Conservation (phyloP, 306 rosid species). For the Begonia loranthoides region DNA sequence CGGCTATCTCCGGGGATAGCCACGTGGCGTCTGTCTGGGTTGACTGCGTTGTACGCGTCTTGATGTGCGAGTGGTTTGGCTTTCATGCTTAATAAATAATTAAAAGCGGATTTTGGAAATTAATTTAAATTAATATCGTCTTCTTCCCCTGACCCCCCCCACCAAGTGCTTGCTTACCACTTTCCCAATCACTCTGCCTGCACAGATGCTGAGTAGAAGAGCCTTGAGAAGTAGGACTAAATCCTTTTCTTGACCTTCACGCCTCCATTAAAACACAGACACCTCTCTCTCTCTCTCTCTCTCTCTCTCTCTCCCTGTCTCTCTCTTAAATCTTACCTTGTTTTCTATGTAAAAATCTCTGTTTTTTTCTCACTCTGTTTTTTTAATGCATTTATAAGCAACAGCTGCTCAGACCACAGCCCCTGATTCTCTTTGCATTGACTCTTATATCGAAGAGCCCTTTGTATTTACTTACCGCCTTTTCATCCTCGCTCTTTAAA, state of each 20-base stretch:
- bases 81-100: too few species aligned
- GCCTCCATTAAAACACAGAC: conserved; percentile 32
- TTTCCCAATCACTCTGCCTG: background rate
- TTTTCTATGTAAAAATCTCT: conserved; percentile 10
- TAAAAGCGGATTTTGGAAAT: too few species aligned
- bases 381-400: background rate
- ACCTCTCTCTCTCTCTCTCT: conserved; percentile 2
- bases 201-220: conserved; percentile 20
- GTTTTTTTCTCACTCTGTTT: background rate
- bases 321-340: too few species aligned
- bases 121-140: too few species aligned
- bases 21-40: too few species aligned
- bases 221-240: conserved; percentile 55
- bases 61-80: too few species aligned
- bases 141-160: too few species aligned
- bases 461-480: background rate
- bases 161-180: too few species aligned
- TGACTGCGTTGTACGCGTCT: too few species aligned
- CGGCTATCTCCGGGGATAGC: too few species aligned
- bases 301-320: conserved; percentile 7
- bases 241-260: conserved; percentile 68
- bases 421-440: background rate
- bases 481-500: background rate
- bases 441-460: background rate
- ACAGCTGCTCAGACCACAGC: background rate